Conservation (phyloP, 495 filamentous ascomycete species). For the Daldinia decipiens region DNA sequence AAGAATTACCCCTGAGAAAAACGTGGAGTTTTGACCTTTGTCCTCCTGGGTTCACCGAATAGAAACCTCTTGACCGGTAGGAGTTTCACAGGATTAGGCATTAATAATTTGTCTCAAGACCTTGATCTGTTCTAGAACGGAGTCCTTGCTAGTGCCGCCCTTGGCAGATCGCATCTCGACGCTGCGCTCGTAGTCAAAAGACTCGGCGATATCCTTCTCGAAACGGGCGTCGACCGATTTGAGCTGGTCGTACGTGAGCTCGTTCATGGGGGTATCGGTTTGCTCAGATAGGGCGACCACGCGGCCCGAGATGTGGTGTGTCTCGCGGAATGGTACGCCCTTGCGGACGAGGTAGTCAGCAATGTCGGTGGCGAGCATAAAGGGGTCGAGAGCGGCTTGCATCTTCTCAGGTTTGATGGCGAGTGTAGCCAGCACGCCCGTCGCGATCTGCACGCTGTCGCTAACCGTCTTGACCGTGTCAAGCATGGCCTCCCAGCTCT, state of each 20-base stretch:
- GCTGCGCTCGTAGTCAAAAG: constrained; percentile 86
- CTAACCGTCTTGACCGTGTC: constrained; percentile 87
- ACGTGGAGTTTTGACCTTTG: background rate
- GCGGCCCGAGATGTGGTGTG: constrained; percentile 88
- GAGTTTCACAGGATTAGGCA: constrained; percentile 17
- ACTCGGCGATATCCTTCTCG: constrained; percentile 74
- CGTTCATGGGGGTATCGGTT: constrained; percentile 76
- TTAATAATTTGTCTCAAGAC: constrained; percentile 66
- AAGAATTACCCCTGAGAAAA: background rate
- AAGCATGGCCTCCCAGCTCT: constrained; percentile 87
- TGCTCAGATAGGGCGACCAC: constrained; percentile 76
- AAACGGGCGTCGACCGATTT: constrained; percentile 80
- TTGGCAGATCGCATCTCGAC: constrained; percentile 85
- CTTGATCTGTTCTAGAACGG: constrained; percentile 81
- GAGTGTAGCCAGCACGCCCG: constrained; percentile 81
- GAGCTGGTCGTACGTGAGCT: constrained; percentile 73
- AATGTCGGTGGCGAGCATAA: constrained; percentile 82
- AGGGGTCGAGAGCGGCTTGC: constrained; percentile 72
- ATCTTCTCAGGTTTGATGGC: constrained; percentile 77
- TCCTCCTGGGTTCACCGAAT: background rate
- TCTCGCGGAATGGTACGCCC: constrained; percentile 84
- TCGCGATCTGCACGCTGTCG: constrained; percentile 88
- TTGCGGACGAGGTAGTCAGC: constrained; percentile 93
- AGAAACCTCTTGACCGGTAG: background rate
- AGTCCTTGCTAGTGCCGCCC: constrained; percentile 81